Base-by-base conservation (phyloP, 2,329 filamentous ascomycete genomes). In the Nemania sp. region DNA sequence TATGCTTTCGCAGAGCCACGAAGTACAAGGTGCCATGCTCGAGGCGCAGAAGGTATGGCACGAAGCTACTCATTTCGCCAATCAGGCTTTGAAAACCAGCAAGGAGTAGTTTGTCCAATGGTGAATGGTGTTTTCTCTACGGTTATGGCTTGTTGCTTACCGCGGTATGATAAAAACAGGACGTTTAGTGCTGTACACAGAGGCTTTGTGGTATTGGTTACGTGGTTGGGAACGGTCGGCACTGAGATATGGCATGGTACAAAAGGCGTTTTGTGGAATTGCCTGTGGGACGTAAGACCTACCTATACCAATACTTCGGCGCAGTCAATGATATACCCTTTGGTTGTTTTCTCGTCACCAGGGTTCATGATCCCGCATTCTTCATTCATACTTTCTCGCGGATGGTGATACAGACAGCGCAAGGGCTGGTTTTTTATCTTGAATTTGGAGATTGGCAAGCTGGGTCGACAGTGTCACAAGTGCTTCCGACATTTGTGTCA, bases 1-100 rank as follows among this genome's bases (percentile, higher is more conserved):
- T 20, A 89, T 95, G 84, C 80, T 94, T 49, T 88, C 88, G 1
- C 86, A 91, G 69, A 91, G 88, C 20, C 83, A 89, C 65, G 90
- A 92, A 68, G 83, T 90, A 57, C 86, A 90, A 69, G 90, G 90
- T 20, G 86, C 89, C 68, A 73, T 72, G 12, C 76, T 76, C 3
- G 82, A 87, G 64, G 84, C 84, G n/a, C 80, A 82, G 67, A 83
- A 76, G 35, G 65, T 65, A 13, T 71, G 68, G 68, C 62, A 68
- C 48, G 67, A 71, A 52, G 72, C 68, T 17, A 67, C 65, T 42
- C 62, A 63, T 21, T 72, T 69, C 54, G 68, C 71, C 29, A 66
- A 59, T 10, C 66, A 70, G 63, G 70, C 71, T 1, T 66, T 71
- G 25, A 67, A 66, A 61, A 67, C 65, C 40, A 62, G 53, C 29